Percentiles rank a stretch among this genome's conserved stretches.
Evolutionary conservation across 257 asterid genomes (phyloP).

Genomic region (Scutellaria barbata): DNA sequence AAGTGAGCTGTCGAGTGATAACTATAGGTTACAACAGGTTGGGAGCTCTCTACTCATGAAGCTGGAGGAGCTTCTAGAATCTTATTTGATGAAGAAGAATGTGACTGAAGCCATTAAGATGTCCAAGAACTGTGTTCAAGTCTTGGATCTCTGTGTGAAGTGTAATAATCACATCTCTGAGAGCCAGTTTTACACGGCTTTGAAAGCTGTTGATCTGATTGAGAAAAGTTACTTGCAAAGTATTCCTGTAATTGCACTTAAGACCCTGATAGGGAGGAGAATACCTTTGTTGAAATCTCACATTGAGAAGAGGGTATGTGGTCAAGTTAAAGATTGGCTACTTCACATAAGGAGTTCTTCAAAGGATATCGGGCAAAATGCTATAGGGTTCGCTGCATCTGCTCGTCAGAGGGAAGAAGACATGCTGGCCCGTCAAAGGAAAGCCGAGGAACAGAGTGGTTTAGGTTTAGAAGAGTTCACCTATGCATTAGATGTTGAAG

Average conservation of each 20-base stretch:
- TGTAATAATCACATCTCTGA: slow-evolving; percentile 77
- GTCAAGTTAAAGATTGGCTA: slow-evolving; percentile 94
- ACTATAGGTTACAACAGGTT: slow-evolving; percentile 77
- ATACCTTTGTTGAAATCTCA: slow-evolving; percentile 74
- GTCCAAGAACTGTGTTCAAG: slow-evolving; percentile 74
- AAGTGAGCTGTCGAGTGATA: slow-evolving; percentile 81
- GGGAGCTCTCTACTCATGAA: slow-evolving; percentile 74
- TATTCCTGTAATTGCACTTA: slow-evolving; percentile 70
- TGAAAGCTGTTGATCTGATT: slow-evolving; percentile 82
- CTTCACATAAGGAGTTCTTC: slow-evolving; percentile 84
- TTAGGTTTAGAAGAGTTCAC: slow-evolving; percentile 81
- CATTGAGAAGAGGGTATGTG: slow-evolving; percentile 75
- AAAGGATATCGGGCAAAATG: slow-evolving; percentile 84
- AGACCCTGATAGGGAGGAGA: slow-evolving; percentile 58
- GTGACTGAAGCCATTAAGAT: slow-evolving; percentile 82
- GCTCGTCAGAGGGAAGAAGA: slow-evolving; percentile 97
- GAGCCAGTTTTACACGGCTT: slow-evolving; percentile 83
- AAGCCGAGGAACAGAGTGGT: slow-evolving; percentile 83
- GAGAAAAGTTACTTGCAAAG: slow-evolving; percentile 69
- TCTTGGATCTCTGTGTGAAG: slow-evolving; percentile 82
- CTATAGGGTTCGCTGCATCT: slow-evolving; percentile 76
- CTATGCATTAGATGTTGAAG: slow-evolving; percentile 83
- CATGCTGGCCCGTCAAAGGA: slow-evolving; percentile 91
- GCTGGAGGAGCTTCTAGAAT: slow-evolving; percentile 87
- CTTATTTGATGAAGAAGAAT: slow-evolving; percentile 72